These are phyloP conservation scores for Camellia oleifera DNA, from an alignment of 179 eudicot genomes.

Conservation along the genomic window DNA sequence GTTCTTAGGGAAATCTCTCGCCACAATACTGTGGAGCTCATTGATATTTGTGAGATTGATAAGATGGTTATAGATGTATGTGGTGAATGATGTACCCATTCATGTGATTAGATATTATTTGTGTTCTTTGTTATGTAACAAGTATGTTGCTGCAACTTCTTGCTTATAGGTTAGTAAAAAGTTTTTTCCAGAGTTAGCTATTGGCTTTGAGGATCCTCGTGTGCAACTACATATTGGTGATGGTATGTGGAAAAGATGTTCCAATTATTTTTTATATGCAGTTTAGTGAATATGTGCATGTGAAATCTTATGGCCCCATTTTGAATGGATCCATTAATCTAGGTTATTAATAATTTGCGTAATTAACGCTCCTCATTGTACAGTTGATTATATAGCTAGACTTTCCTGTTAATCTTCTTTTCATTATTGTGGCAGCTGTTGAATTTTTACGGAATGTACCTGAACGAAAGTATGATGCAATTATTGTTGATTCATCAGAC, in stretches of 20 bases:
- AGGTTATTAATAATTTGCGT: neutral
- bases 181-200: constrained; percentile 75
- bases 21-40: constrained; percentile 79
- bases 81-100: constrained; percentile 8
- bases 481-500: constrained; percentile 94
- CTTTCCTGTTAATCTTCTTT: constrained; percentile 1
- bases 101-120: neutral
- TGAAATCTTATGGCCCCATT: neutral
- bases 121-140: neutral
- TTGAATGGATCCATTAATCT: neutral
- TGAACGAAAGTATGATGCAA: constrained; percentile 86
- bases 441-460: constrained; percentile 65
- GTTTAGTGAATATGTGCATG: neutral
- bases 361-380: neutral
- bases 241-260: constrained; percentile 45
- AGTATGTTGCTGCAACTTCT: neutral
- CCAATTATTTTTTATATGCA: neutral
- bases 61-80: constrained; percentile 95
- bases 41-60: constrained; percentile 98
- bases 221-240: constrained; percentile 87
- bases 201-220: constrained; percentile 95
- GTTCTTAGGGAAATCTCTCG: constrained; percentile 95
- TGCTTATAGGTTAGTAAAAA: constrained; percentile 68
- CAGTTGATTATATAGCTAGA: neutral
- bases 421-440: constrained; percentile 51